Conservation (phyloP, 2,329 filamentous ascomycete genomes). For the Hirsutella rhossiliensis region DNA sequence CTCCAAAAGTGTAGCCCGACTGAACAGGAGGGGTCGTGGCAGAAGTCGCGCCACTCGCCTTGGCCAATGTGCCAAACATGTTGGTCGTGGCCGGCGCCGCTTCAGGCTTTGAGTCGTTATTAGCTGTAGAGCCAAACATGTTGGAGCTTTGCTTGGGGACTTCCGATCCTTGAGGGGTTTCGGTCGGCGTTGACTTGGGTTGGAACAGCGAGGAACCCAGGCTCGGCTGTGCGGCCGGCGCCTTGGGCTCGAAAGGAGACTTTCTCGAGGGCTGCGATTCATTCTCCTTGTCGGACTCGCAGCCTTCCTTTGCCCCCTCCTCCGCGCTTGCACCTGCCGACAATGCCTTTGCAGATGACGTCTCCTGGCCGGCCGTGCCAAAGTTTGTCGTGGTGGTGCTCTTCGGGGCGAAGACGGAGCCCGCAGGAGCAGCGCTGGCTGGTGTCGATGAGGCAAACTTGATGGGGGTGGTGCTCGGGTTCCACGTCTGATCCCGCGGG, state of each 20-base stretch:
- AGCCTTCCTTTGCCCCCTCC: constrained; percentile 19
- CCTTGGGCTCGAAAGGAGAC: constrained; percentile 18
- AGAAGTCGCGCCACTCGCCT: constrained; percentile 8
- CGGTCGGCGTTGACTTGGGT: constrained; percentile 16
- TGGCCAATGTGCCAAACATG: constrained; percentile 22
- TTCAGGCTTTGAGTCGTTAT: constrained; percentile 13
- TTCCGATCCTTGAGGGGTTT: constrained; percentile 15
- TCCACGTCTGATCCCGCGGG: constrained; percentile 25
- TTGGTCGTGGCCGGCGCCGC: constrained; percentile 13
- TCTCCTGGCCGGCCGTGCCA: constrained; percentile 20
- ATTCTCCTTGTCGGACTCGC: constrained; percentile 33
- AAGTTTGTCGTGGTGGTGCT: constrained; percentile 21
- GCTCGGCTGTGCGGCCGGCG: constrained; percentile 14
- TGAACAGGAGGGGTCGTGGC: constrained; percentile 10
- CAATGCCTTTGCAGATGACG: constrained; percentile 14
- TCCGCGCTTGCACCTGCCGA: constrained; percentile 11
- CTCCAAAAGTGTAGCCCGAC: constrained; percentile 21
- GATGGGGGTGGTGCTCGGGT: constrained; percentile 38
- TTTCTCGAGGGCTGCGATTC: constrained; percentile 23
- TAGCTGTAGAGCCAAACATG: constrained; percentile 12
- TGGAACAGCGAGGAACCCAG: constrained; percentile 19
- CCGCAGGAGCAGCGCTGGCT: constrained; percentile 14
- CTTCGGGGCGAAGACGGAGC: constrained; percentile 25
- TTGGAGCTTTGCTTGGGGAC: constrained; percentile 10
- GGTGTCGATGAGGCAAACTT: constrained; percentile 33